These are phyloP conservation scores for Avena atlantica DNA, from an alignment of 176 grass and related monocot species.

Conservation along the genomic window DNA sequence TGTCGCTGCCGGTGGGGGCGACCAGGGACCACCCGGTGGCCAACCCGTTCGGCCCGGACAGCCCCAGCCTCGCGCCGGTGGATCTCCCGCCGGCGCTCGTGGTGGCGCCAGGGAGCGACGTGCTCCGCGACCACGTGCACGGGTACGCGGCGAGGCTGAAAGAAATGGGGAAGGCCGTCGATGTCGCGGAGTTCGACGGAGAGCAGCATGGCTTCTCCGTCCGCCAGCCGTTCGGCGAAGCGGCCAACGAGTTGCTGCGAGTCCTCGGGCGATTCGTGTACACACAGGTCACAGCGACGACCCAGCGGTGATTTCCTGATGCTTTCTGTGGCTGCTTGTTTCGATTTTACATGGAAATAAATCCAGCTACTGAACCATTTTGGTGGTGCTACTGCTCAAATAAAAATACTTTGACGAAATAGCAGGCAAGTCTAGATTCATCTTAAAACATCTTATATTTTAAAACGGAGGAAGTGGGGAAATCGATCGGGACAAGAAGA, in stretches of 20 bases:
- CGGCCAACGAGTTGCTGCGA: conserved; percentile 46
- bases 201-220: conserved; percentile 63
- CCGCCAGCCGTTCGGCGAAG: conserved; percentile 33
- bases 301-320: background rate
- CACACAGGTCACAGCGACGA: too few relatives aligned
- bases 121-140: conserved; percentile 36
- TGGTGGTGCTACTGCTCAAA: too few relatives aligned
- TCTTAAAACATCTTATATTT: too few relatives aligned
- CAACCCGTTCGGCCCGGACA: conserved; percentile 60
- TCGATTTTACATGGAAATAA: background rate
- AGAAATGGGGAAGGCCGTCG: conserved; percentile 56
- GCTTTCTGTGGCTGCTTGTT: background rate
- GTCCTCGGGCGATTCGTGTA: conserved; percentile 43
- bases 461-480: too few relatives aligned
- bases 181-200: conserved; percentile 54
- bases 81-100: conserved; percentile 53
- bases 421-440: too few relatives aligned
- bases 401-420: too few relatives aligned
- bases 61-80: conserved; percentile 42
- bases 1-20: conserved; percentile 58
- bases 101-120: conserved; percentile 14
- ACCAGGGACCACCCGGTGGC: conserved; percentile 64
- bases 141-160: conserved; percentile 59
- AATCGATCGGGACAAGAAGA: too few relatives aligned
- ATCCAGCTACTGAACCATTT: too few relatives aligned